Percentiles rank a stretch among this genome's conserved stretches.
These are phyloP conservation scores for Harringtonia lauricola DNA, from an alignment of 2,329 filamentous ascomycete genomes.

Conservation along the genomic window DNA sequence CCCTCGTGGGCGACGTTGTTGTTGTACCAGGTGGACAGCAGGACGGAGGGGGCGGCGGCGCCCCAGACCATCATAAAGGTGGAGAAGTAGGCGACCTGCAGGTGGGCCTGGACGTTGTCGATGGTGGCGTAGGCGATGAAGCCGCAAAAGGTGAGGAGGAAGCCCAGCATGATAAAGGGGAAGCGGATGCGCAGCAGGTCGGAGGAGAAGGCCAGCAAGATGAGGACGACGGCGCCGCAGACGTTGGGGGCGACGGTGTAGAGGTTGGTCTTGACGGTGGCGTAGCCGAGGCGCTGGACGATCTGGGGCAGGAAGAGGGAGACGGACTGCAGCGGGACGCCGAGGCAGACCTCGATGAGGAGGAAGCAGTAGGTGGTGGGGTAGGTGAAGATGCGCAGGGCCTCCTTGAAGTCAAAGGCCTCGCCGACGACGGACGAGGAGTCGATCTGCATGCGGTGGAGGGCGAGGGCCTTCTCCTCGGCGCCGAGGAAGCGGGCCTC, in stretches of 20 bases:
- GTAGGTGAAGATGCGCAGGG: slow-evolving; percentile 38
- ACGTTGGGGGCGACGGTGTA: slow-evolving; percentile 76
- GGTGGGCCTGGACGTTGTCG: slow-evolving; percentile 44
- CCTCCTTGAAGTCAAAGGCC: slow-evolving; percentile 37
- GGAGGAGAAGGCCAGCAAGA: slow-evolving; percentile 61
- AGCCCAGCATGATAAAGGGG: slow-evolving; percentile 65
- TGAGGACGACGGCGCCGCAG: slow-evolving; percentile 59
- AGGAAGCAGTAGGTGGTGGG: slow-evolving; percentile 39
- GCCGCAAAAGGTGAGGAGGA: slow-evolving; percentile 62
- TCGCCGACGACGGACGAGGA: slow-evolving; percentile 52
- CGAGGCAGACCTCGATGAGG: slow-evolving; percentile 46
- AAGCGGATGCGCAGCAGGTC: slow-evolving; percentile 57
- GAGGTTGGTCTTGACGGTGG: slow-evolving; percentile 54
- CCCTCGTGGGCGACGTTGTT: slow-evolving; percentile 75
- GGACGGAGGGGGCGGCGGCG: slow-evolving; percentile 61
- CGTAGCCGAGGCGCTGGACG: slow-evolving; percentile 12
- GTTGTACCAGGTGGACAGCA: slow-evolving; percentile 57
- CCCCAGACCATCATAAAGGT: slow-evolving; percentile 79
- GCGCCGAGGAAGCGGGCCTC: slow-evolving; percentile 50
- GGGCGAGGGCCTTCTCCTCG: slow-evolving; percentile 57
- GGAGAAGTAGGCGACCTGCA: slow-evolving; percentile 63
- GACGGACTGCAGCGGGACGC: slow-evolving; percentile 46
- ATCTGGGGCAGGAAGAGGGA: slow-evolving; percentile 13
- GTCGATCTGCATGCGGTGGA: slow-evolving; percentile 65
- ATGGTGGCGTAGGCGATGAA: slow-evolving; percentile 66